Conservation (phyloP, 345 rosid genomes). For the Gossypium longicalyx region DNA sequence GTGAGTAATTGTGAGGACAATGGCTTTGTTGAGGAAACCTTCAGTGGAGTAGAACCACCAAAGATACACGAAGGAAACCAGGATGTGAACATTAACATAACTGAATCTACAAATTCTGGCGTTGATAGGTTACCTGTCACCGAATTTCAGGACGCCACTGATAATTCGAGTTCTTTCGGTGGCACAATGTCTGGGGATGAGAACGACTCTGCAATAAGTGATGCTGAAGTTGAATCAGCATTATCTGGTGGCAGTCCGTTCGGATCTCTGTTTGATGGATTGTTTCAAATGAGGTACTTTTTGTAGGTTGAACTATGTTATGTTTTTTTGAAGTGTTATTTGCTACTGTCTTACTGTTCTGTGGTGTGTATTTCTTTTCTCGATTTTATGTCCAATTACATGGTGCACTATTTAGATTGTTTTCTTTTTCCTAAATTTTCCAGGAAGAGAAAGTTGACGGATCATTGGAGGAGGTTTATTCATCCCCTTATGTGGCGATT, state of each 20-base stretch:
- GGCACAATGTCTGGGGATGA: slow-evolving; percentile 48
- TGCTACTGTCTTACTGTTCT: not conserved
- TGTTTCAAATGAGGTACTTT: slow-evolving; percentile 42
- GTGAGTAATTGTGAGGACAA: slow-evolving; percentile 14
- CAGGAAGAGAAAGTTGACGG: slow-evolving; percentile 74
- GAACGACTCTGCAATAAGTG: slow-evolving; percentile 34
- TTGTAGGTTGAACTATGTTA: not conserved
- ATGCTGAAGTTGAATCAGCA: slow-evolving; percentile 67
- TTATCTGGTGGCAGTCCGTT: slow-evolving; percentile 20
- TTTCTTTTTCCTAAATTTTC: not conserved
- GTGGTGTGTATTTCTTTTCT: not conserved
- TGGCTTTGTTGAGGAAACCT: slow-evolving; percentile 18
- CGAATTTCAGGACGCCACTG: slow-evolving; percentile 42
- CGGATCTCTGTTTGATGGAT: slow-evolving; percentile 21
- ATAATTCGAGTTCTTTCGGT: slow-evolving; percentile 75
- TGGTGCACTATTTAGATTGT: not conserved
- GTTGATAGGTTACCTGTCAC: slow-evolving; percentile 17
- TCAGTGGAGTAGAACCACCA: slow-evolving; percentile 15
- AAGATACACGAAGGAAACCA: slow-evolving; percentile 10
- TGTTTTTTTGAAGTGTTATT: not conserved
- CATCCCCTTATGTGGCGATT: slow-evolving; percentile 78
- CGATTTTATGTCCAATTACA: not conserved
- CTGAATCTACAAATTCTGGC: slow-evolving; percentile 22
- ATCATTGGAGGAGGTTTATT: slow-evolving; percentile 74
- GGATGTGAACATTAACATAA: slow-evolving; percentile 49